Evolutionary conservation across 2,329 filamentous ascomycete genomes (phyloP), one percentile per base, ranked within the genome.

Genomic region (Fusarium camptoceras): DNA sequence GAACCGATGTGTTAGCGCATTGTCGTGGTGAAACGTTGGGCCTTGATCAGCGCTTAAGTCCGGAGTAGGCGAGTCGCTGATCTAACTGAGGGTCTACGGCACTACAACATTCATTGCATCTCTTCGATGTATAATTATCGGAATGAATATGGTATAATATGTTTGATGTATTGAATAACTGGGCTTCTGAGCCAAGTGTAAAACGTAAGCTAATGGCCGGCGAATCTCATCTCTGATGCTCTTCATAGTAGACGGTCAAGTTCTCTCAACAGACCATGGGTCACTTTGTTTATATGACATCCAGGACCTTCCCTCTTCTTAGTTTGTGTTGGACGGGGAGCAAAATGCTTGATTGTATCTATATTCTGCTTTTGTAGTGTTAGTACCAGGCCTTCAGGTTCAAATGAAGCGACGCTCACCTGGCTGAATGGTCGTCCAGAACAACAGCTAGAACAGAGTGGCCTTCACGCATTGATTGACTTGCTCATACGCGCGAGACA

Each of bases 11-110:
- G 47, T 54, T 61, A 30, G 28, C 54, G 55, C 56, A 27, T 28
- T 70, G 30, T 16, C 28, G 53, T 58, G 61, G 66, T 70, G 62
- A 67, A 58, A 68, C 66, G 55, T 44, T 43, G 30, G 63, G 31
- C 27, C 20, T 43, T 20, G 25, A 51, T 51, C 63, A 48, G 63
- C 63, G 63, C 39, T 41, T 67, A 55, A 55, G 39, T 61, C 20
- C 24, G 22, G 28, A 43, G 8, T 27, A 20, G 27, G 47, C 6
- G 28, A 27, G 27, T 18, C 37, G 28, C 22, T 12, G 25, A 39
- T 20, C 15, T n/a, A 37, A 12, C 34, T 9, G 20, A 54, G 14
- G n/a, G n/a, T 41, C 34, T 27, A 8, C 15, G 28, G 16, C 10
- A 18, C 34, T 18, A 18, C 18, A n/a, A 37, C 34, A 18, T 41